Evolutionary conservation across 345 rosid species (phyloP), one percentile per base, ranked within the genome.

Genomic region (Sisymbrium altissimum): DNA sequence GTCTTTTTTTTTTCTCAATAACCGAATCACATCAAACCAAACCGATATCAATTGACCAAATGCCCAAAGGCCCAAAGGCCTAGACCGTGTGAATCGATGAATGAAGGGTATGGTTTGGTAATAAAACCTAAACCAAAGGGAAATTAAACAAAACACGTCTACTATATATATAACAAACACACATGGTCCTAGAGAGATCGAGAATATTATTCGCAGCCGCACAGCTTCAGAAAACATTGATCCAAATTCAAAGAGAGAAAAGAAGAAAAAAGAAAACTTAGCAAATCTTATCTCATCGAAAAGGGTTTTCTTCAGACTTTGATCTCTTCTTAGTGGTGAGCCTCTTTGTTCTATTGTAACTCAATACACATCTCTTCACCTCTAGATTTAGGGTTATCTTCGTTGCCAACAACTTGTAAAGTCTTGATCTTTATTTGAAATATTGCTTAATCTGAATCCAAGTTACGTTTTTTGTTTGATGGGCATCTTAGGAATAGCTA

Each of bases 311-410:
- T 59, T 64, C 66, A 25, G 43, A 66, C n/a, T 40, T 50, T 35
- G 50, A 68, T 60, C 73, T 45, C 30, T 29, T 38, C 21, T 39
- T 29, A 48, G 53, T 67, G 73, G 78, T 74, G 45, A 67, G 78
- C 36, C 64, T 59, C 38, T 18, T 27, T 19, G 13, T 39, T 39
- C 55, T 25, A 1, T 48, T 18, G 5, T 9, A 0, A 30, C 0
- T 74, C 33, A 25, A 3, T 56, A 56, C 50, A 10, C 50, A 10
- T 74, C 48, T 0, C 56, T 0, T 23, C 21, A 7, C 27, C 29
- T 55, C 30, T 64, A 32, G 71, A 23, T 23, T 23, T 23, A 23
- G 1, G 25, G 25, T 23, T 23, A 23, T 23, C 25, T 23, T 23
- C 25, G 25, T 12, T 53, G n/a, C n/a, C n/a, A n/a, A n/a, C n/a